Evolutionary conservation across 108 stramenopile species (phyloP).

Genomic region (Pseudonitzschia delicatissima): DNA sequence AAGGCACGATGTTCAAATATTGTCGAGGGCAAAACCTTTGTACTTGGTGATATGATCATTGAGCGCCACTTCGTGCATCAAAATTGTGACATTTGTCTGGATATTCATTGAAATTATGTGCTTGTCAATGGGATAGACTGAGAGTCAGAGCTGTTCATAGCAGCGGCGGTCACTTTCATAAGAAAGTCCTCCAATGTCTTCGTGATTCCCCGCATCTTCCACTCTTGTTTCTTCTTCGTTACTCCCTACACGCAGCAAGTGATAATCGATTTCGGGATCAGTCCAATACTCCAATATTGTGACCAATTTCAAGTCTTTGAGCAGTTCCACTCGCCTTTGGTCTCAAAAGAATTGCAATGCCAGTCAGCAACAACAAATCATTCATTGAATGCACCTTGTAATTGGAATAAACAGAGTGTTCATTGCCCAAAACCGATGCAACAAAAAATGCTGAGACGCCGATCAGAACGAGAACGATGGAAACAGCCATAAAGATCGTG

Average conservation of each 20-base stretch:
- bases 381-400: slow-evolving; percentile 3
- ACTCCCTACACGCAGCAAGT: neutral
- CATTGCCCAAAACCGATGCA: neutral
- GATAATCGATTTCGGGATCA: neutral
- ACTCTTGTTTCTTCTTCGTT: neutral
- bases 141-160: too few relatives aligned
- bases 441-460: neutral
- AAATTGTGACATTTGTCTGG: too few relatives aligned
- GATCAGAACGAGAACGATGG: neutral
- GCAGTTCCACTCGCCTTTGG: neutral
- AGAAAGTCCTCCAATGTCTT: neutral
- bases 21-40: too few relatives aligned
- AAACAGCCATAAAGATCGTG: neutral
- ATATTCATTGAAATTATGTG: too few relatives aligned
- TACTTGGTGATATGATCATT: too few relatives aligned
- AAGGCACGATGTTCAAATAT: too few relatives aligned
- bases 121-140: too few relatives aligned
- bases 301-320: neutral
- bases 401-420: neutral
- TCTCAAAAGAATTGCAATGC: neutral
- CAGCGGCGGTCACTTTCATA: neutral
- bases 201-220: neutral
- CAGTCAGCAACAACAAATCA: slow-evolving; percentile 11
- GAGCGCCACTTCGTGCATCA: too few relatives aligned
- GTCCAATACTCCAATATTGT: neutral